Percentiles rank a stretch among this genome's conserved stretches.
These are phyloP conservation scores for Saccharomyces jurei DNA, from an alignment of 805 yeast species.

Conservation along the genomic window DNA sequence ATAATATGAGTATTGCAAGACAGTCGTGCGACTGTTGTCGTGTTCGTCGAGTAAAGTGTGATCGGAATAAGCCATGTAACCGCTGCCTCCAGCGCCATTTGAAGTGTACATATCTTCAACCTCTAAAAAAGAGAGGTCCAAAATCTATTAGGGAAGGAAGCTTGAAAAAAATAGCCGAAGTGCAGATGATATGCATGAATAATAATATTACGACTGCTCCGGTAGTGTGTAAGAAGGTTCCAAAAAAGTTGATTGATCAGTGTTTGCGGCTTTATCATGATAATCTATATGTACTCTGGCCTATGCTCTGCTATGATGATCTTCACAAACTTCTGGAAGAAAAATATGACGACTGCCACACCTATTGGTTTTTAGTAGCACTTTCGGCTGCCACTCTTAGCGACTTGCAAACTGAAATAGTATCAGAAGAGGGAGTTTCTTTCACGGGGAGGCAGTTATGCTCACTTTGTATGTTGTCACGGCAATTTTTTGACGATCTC, in stretches of 20 bases:
- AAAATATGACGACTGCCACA: background rate
- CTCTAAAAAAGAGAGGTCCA: background rate
- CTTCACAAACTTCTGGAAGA: background rate
- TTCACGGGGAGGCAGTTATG: slow-evolving; percentile 45
- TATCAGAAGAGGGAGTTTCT: slow-evolving; percentile 63
- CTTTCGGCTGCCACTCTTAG: background rate
- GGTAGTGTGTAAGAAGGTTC: background rate
- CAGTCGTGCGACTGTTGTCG: background rate
- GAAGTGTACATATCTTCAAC: background rate
- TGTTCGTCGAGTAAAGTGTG: background rate
- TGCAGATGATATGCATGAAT: background rate
- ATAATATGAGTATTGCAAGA: background rate
- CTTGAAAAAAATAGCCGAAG: background rate
- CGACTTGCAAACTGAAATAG: slow-evolving; percentile 70
- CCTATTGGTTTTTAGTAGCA: background rate
- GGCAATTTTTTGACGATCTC: slow-evolving; percentile 79
- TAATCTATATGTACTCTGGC: background rate
- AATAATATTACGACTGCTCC: background rate
- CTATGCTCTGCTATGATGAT: background rate
- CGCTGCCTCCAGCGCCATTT: background rate
- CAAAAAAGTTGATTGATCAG: background rate
- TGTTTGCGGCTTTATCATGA: background rate
- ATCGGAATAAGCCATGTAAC: background rate
- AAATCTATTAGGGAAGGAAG: background rate
- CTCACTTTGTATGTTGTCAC: slow-evolving; percentile 88